Base-by-base conservation (phyloP, 1,284 basidiomycete genomes). In the Takashimella koratensis region DNA sequence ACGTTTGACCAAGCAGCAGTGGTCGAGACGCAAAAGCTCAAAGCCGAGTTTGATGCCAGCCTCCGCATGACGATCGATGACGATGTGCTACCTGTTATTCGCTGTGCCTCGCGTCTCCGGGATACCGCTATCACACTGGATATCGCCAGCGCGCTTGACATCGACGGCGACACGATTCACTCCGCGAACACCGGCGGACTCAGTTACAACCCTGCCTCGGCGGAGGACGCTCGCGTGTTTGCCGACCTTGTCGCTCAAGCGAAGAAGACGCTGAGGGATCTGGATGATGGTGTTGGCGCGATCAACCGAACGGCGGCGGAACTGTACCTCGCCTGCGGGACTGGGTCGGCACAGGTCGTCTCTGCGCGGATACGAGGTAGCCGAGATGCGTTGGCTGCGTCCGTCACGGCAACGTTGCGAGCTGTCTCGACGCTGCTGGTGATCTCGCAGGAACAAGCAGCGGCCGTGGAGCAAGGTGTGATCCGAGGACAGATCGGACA, bases 61-160 rank as follows among this genome's bases (percentile, higher is more conserved):
- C 24, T 65, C 41, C 51, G 51, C 6, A 51, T 16, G 24, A 25
- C 21, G 19, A 27, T 42, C 13, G 52, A 52, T 22, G 56, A 52
- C 4, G 42, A 53, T 8, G 53, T 61, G 5, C 25, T 68, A 13
- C 55, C 54, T 5, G 26, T 67, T 2, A 43, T 70, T n/a, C 63
- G 67, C 11, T 16, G 56, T 1, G 53, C 59, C 3, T 49, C 60
- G 1, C 51, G 26, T 24, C 64, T 69, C 51, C 47, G 55, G 41
- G 53, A 58, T 8, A 49, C 60, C 10, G 47, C 68, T 4, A 22
- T 41, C 0, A 53, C 46, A 26, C 63, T 76, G 27, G 75, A 77
- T 54, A 63, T 77, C 8, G 73, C 73, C 1, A 59, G 58, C n/a
- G 58, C 56, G 5, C 59, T 77, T 44, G 76, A 77, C 59, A 58